phyloP scores from a whole-genome alignment of 2,329 filamentous ascomycete genomes.

The Eutypa lata region DNA sequence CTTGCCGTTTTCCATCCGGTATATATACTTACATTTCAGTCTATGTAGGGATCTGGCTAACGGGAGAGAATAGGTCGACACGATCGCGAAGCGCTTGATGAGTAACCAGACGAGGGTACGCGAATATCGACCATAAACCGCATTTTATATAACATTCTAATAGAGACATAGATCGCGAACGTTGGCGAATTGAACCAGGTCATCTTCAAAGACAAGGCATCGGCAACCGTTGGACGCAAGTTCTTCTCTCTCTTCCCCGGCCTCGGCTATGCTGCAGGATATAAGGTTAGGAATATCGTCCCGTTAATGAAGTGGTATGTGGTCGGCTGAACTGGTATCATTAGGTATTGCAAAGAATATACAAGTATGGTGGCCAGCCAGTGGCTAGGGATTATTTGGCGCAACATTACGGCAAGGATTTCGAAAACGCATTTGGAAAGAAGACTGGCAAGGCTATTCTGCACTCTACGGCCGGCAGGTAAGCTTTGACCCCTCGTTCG shows the following conservation, averaged over 20 bases:
- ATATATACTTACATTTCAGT: conserved; percentile 19
- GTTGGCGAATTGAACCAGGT: conserved; percentile 74
- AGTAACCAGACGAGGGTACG: conserved; percentile 82
- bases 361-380: conserved; percentile 98
- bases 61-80: conserved; percentile 71
- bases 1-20: conserved; percentile 70
- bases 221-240: conserved; percentile 67
- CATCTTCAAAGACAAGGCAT: conserved; percentile 88
- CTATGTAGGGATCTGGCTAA: conserved; percentile 19
- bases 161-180: conserved; percentile 16
- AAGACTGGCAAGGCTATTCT: conserved; percentile 98
- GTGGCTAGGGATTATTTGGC: conserved; percentile 88
- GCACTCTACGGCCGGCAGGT: conserved; percentile 94
- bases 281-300: conserved; percentile 65
- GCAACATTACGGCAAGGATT: conserved; percentile 74
- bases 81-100: conserved; percentile 98
- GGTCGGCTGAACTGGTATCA: neutral
- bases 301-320: neutral
- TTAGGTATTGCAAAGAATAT: conserved; percentile 85
- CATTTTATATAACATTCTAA: conserved; percentile 6
- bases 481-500: conserved; percentile 26
- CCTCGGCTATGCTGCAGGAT: conserved; percentile 93
- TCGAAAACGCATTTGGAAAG: conserved; percentile 88
- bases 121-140: neutral
- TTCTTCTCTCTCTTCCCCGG: conserved; percentile 97